phyloP scores from a whole-genome alignment of 768 basidiomycete species.

The Tylopilus balloui region DNA sequence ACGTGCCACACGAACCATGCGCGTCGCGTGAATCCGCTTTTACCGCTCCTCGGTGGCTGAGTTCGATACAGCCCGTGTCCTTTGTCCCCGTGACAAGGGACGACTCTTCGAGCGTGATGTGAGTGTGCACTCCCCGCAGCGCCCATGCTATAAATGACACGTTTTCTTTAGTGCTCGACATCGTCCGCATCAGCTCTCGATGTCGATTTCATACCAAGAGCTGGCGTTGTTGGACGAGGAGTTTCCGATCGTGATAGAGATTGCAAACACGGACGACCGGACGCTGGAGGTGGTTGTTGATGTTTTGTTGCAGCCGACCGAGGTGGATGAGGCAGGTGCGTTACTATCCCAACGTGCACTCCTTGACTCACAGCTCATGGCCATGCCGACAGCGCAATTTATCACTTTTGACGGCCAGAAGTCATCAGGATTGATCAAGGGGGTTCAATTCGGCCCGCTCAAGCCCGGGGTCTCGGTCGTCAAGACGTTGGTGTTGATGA shows the following conservation, averaged over 20 bases:
- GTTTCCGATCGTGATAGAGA: constrained; percentile 65
- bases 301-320: constrained; percentile 75
- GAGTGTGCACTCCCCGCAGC: constrained; percentile 18
- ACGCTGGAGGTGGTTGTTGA: constrained; percentile 68
- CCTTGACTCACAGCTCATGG: not conserved
- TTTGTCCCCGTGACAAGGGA: constrained; percentile 52
- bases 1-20: constrained; percentile 51
- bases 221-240: constrained; percentile 81
- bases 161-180: constrained; percentile 49
- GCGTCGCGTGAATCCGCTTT: constrained; percentile 32
- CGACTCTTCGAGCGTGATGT: constrained; percentile 46
- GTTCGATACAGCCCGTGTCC: constrained; percentile 45
- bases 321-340: constrained; percentile 68
- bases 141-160: not conserved
- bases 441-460: constrained; percentile 61
- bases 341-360: not conserved
- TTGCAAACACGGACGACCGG: constrained; percentile 68
- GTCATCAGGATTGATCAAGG: constrained; percentile 74
- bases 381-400: constrained; percentile 43
- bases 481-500: constrained; percentile 63
- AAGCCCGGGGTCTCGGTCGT: constrained; percentile 50
- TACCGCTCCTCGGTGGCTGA: constrained; percentile 50
- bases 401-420: constrained; percentile 58
- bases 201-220: constrained; percentile 53
- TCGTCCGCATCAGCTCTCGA: constrained; percentile 52